Evolutionary conservation across 2,329 filamentous ascomycete species (phyloP).

Genomic region (Alternaria metachromatica): DNA sequence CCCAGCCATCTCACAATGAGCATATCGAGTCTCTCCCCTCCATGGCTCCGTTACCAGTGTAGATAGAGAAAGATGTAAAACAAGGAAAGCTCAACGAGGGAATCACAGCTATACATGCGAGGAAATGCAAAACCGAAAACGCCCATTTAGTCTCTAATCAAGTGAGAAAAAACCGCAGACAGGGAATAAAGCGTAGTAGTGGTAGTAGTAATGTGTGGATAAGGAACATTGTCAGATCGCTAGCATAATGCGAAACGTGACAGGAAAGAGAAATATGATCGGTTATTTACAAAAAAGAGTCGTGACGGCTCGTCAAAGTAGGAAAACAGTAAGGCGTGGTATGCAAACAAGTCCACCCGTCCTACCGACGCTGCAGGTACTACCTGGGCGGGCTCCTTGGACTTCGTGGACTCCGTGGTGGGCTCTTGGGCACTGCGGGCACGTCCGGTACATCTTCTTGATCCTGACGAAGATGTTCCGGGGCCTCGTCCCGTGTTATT

Average conservation of each 20-base stretch:
- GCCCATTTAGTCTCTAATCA: not conserved
- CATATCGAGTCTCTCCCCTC: not conserved
- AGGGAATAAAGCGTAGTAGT: not conserved
- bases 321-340: not conserved
- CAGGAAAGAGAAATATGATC: slow-evolving; percentile 3
- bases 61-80: not conserved
- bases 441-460: slow-evolving; percentile 25
- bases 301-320: slow-evolving; percentile 5
- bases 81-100: not conserved
- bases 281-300: slow-evolving; percentile 11
- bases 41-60: not conserved
- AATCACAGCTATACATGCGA: slow-evolving; percentile 3
- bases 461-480: slow-evolving; percentile 25
- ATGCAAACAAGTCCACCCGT: slow-evolving; percentile 9
- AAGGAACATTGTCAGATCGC: not conserved
- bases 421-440: slow-evolving; percentile 24
- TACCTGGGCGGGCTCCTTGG: slow-evolving; percentile 20
- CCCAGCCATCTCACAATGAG: not conserved
- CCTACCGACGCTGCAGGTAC: not conserved
- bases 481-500: slow-evolving; percentile 41
- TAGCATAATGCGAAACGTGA: not conserved
- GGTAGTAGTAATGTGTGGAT: not conserved
- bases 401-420: slow-evolving; percentile 30
- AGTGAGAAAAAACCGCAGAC: not conserved
- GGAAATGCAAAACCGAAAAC: not conserved